Percentiles rank a stretch among this genome's conserved stretches.
These are phyloP conservation scores for Austroboletus niveus DNA, from an alignment of 1,284 basidiomycete species.

Conservation along the genomic window DNA sequence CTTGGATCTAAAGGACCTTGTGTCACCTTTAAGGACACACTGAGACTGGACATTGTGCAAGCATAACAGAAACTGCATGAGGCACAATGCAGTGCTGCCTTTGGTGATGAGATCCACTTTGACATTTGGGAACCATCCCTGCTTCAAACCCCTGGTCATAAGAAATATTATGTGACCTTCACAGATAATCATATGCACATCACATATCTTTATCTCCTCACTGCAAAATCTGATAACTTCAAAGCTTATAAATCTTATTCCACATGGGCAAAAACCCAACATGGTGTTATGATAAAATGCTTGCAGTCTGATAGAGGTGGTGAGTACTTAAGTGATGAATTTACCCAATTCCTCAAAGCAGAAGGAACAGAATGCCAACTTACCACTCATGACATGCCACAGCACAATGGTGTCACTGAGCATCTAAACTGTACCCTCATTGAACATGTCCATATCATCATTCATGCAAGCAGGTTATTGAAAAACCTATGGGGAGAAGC, in stretches of 20 bases:
- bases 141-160: neutral
- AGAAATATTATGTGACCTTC: too few species aligned
- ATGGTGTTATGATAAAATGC: neutral
- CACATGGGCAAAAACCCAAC: too few species aligned
- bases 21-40: too few species aligned
- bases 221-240: neutral
- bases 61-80: too few species aligned
- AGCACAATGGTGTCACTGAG: constrained; percentile 2
- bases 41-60: too few species aligned
- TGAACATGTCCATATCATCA: fast-evolving
- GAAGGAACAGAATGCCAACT: neutral
- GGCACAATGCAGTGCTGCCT: too few species aligned
- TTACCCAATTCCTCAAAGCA: neutral
- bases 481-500: constrained; percentile 1
- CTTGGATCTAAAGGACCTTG: too few species aligned
- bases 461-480: too few species aligned
- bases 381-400: neutral
- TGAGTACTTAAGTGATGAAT: neutral
- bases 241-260: neutral
- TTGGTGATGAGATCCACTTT: too few species aligned
- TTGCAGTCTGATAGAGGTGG: neutral
- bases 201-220: neutral
- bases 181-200: neutral
- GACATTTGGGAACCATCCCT: too few species aligned
- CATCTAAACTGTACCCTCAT: neutral